Evolutionary conservation across 164 flowering plant genomes (phyloP), one percentile per base, ranked within the genome.

Genomic region (Warburgia ugandensis): DNA sequence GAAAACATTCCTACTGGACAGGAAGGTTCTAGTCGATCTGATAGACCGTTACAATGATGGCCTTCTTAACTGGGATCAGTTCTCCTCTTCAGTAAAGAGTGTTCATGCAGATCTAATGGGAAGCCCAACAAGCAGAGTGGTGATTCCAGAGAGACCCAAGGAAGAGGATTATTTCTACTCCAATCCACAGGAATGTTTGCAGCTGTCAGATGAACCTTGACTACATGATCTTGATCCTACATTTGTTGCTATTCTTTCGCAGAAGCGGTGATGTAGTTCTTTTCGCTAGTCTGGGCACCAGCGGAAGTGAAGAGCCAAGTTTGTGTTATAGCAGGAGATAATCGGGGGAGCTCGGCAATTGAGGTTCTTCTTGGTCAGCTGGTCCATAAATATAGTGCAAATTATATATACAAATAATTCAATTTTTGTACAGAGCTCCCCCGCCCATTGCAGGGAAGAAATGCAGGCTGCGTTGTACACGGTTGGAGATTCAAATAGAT

Each of bases 131-230:
- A 78, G 59, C 46, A 77, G 97, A 60, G 41, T 71, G 60, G 75
- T 79, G 35, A 81, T 88, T 64, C 80, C 84, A 21, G 94, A 85
- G 63, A 67, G 71, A 55, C 97, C 96, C 6, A 87, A 87, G 52
- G 94, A 82, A 57, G 94, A 87, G 59, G 96, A 83, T 60, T 82
- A 88, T 54, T 87, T 87, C 55, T 87, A 82, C 38, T 58, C 97
- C 57, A 89, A 89, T 54, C 95, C 97, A 11, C 69, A 80, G 30
- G 97, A 89, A 60, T 89, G 97, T 62, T 64, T 89, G 66, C 77
- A 65, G 44, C 28, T 59, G 22, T 54, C 61, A 21, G 63, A 73
- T 40, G 75, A 67, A 6, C 47, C 30, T n/a, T 33, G 17, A 16
- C 46, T n/a, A n/a, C n/a, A n/a, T n/a, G n/a, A n/a, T n/a, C n/a